Percentiles rank a stretch among this genome's conserved stretches.
Evolutionary conservation across 139 green algal species (phyloP).

Genomic region (Picochlorum sp.): DNA sequence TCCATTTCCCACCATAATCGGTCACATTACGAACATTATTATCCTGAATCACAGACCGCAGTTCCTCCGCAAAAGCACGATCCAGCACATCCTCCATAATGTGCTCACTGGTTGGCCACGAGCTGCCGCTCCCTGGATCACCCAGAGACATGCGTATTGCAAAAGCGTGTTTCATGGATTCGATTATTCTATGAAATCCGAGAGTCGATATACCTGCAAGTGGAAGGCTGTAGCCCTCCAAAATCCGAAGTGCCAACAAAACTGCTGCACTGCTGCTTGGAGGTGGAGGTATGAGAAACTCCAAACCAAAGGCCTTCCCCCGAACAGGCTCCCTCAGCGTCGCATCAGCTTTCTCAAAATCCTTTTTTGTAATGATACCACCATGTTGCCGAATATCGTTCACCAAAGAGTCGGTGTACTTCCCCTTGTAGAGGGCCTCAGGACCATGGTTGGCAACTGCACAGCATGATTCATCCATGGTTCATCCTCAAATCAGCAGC

Average conservation of each 20-base stretch:
- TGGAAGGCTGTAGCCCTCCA: slow-evolving; percentile 38
- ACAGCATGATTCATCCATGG: not conserved
- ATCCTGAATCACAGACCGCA: slow-evolving; percentile 25
- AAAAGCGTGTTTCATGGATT: slow-evolving; percentile 83
- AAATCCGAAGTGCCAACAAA: slow-evolving; percentile 40
- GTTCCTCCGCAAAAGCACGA: slow-evolving; percentile 18
- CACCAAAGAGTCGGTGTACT: slow-evolving; percentile 29
- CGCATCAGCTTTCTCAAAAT: slow-evolving; percentile 39
- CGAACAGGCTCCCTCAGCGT: slow-evolving; percentile 27
- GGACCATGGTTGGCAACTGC: slow-evolving; percentile 33
- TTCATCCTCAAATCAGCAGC: not conserved
- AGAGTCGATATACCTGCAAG: slow-evolving; percentile 23
- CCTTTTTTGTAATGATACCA: slow-evolving; percentile 60
- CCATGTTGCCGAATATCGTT: slow-evolving; percentile 57
- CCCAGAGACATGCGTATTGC: slow-evolving; percentile 66
- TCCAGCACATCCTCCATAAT: slow-evolving; percentile 38
- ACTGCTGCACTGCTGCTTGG: slow-evolving; percentile 47
- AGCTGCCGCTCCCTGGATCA: slow-evolving; percentile 51
- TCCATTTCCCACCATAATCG: slow-evolving; percentile 57
- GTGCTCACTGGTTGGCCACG: slow-evolving; percentile 37
- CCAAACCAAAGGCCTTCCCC: slow-evolving; percentile 30
- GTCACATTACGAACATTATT: slow-evolving; percentile 3
- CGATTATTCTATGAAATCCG: slow-evolving; percentile 42
- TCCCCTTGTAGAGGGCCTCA: slow-evolving; percentile 38
- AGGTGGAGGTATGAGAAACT: slow-evolving; percentile 41